Percentiles rank a stretch among this genome's conserved stretches.
phyloP scores from a whole-genome alignment of 2,329 filamentous ascomycete genomes.

The Gaeumannomyces sp. region DNA sequence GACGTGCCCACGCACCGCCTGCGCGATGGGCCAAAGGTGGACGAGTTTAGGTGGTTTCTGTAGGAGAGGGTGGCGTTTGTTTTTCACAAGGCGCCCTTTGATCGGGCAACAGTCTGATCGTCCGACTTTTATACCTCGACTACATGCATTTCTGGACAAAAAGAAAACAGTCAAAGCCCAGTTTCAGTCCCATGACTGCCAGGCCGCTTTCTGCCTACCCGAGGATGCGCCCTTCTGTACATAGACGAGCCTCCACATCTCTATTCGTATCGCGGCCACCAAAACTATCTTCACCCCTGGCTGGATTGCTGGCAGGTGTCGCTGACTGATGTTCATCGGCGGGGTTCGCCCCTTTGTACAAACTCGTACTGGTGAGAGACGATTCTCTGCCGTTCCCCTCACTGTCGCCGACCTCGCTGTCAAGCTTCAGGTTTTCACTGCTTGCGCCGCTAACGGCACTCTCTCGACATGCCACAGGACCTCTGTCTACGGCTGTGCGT shows the following conservation, averaged over 20 bases:
- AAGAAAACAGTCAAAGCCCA: neutral
- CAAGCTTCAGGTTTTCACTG: neutral
- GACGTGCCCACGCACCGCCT: conserved; percentile 50
- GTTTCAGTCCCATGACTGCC: neutral
- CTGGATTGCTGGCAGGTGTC: too few relatives aligned
- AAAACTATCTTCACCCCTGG: too few relatives aligned
- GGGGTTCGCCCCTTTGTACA: too few relatives aligned
- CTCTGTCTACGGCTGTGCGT: neutral
- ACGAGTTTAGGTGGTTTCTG: conserved; percentile 52
- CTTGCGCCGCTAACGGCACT: neutral
- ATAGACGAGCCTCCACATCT: neutral
- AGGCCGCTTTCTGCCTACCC: neutral
- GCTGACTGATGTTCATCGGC: too few relatives aligned
- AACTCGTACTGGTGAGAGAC: too few relatives aligned
- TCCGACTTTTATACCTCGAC: too few relatives aligned
- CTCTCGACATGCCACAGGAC: neutral
- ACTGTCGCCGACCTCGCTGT: neutral
- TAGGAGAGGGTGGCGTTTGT: conserved; percentile 15
- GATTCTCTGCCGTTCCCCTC: neutral
- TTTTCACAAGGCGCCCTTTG: neutral
- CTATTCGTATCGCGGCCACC: neutral
- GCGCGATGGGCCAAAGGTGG: conserved; percentile 43
- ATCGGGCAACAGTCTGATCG: too few relatives aligned
- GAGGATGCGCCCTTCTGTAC: neutral
- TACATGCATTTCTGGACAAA: neutral